Conservation (phyloP, 2,329 filamentous ascomycete species). For the Pseudocercospora crystallina region DNA sequence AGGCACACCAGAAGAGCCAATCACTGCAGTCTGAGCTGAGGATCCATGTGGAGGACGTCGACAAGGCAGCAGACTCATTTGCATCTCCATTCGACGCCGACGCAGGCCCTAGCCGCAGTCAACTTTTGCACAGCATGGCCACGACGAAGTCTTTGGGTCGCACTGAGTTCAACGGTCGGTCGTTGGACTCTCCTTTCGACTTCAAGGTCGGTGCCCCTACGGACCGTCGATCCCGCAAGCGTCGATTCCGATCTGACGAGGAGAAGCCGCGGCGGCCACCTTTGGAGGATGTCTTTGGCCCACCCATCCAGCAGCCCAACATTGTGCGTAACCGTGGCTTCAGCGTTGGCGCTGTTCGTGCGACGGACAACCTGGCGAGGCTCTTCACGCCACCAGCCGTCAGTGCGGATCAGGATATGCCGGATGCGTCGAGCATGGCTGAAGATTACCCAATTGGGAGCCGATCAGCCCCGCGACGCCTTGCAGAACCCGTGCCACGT, state of each 20-base stretch:
- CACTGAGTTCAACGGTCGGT: constrained; percentile 31
- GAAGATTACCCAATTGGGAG: constrained; percentile 24
- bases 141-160: constrained; percentile 35
- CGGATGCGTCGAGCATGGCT: constrained; percentile 27
- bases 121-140: constrained; percentile 36
- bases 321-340: constrained; percentile 62
- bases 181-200: constrained; percentile 55
- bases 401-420: constrained; percentile 30
- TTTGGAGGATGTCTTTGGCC: constrained; percentile 48
- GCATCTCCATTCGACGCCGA: constrained; percentile 46
- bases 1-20: constrained; percentile 53
- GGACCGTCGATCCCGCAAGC: constrained; percentile 55
- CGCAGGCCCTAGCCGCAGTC: constrained; percentile 22
- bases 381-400: constrained; percentile 51
- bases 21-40: constrained; percentile 50
- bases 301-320: constrained; percentile 53
- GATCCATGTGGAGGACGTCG: constrained; percentile 30
- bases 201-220: constrained; percentile 52
- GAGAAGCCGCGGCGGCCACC: constrained; percentile 46
- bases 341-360: constrained; percentile 58
- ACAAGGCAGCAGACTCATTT: constrained; percentile 28
- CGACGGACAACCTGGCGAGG: constrained; percentile 52
- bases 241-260: constrained; percentile 57
- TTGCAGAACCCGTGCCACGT: constrained; percentile 43
- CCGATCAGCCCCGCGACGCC: constrained; percentile 35